These are phyloP conservation scores for Colletotrichum cuscutae DNA, from an alignment of 2,329 filamentous ascomycete species.

Conservation along the genomic window DNA sequence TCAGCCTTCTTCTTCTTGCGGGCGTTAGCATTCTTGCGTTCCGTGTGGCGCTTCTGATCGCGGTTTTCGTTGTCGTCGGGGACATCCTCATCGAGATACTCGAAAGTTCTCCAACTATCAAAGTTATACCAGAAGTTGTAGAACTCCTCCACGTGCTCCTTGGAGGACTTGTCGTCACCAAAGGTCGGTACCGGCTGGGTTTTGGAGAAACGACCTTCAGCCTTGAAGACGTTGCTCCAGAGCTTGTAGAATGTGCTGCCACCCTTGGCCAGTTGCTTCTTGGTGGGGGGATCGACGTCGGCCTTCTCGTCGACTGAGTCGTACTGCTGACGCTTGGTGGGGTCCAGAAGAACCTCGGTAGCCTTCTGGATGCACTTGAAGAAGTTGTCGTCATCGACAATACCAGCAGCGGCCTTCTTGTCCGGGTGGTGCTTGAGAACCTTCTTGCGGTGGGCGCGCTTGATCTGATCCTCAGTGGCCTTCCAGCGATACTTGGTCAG, in stretches of 20 bases:
- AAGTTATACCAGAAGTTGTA: conserved; percentile 99
- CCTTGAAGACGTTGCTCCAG: conserved; percentile 90
- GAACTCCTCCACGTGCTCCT: conserved; percentile 92
- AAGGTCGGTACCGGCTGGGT: conserved; percentile 87
- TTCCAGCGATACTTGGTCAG: conserved; percentile 91
- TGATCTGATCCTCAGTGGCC: conserved; percentile 98
- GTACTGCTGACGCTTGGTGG: conserved; percentile 91
- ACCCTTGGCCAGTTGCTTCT: conserved; percentile 87
- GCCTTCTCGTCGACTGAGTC: conserved; percentile 96
- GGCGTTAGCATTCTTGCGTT: conserved; percentile 97
- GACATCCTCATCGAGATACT: conserved; percentile 98
- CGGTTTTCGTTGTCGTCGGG: conserved; percentile 99
- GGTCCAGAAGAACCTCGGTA: conserved; percentile 91
- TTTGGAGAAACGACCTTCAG: conserved; percentile 94
- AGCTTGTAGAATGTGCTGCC: conserved; percentile 87
- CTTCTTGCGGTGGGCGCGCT: conserved; percentile 99
- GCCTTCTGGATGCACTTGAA: conserved; percentile 99
- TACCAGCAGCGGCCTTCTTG: conserved; percentile 94
- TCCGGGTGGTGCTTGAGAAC: conserved; percentile 98
- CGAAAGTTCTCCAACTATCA: conserved; percentile 96
- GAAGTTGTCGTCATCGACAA: conserved; percentile 93
- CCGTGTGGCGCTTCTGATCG: conserved; percentile 97
- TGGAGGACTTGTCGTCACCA: conserved; percentile 83
- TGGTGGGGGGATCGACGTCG: conserved; percentile 89
- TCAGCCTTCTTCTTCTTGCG: conserved; percentile 99